These are phyloP conservation scores for Pyrenophora graminea DNA, from an alignment of 2,329 filamentous ascomycete genomes.

Conservation along the genomic window DNA sequence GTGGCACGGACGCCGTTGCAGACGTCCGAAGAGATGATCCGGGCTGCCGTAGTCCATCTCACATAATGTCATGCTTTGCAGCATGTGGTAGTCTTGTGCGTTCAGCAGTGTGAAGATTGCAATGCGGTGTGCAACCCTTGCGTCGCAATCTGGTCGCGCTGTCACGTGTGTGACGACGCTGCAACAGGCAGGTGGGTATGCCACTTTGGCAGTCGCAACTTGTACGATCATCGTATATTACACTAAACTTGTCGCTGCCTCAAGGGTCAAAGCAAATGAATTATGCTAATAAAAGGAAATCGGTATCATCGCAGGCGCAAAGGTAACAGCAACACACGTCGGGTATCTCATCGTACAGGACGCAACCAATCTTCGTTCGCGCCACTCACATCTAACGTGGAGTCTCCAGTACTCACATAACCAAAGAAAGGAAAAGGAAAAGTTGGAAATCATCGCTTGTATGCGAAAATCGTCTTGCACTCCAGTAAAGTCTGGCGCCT, in stretches of 20 bases:
- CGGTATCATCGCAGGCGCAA: slow-evolving; percentile 1
- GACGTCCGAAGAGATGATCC: slow-evolving; percentile 1
- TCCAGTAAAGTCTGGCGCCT: slow-evolving; percentile 44
- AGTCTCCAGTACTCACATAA: neutral
- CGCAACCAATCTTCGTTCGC: neutral
- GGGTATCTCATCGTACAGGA: slow-evolving; percentile 14
- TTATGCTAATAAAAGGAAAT: too few relatives aligned
- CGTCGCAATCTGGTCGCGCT: neutral
- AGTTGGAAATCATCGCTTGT: slow-evolving; percentile 26
- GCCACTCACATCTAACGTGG: neutral
- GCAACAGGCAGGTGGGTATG: neutral
- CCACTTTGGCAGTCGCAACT: neutral
- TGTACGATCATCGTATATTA: neutral
- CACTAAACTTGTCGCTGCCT: neutral
- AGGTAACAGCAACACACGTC: slow-evolving; percentile 8
- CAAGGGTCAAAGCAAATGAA: neutral
- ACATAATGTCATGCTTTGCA: neutral
- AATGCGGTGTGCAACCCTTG: neutral
- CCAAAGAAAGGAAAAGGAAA: neutral
- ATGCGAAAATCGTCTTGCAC: slow-evolving; percentile 44
- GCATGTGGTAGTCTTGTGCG: neutral
- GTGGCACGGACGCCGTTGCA: slow-evolving; percentile 33
- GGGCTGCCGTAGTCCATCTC: neutral
- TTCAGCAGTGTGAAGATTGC: neutral
- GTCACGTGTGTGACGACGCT: slow-evolving; percentile 2